These are phyloP conservation scores for Boletellus emodensis DNA, from an alignment of 768 basidiomycete species.

Conservation along the genomic window DNA sequence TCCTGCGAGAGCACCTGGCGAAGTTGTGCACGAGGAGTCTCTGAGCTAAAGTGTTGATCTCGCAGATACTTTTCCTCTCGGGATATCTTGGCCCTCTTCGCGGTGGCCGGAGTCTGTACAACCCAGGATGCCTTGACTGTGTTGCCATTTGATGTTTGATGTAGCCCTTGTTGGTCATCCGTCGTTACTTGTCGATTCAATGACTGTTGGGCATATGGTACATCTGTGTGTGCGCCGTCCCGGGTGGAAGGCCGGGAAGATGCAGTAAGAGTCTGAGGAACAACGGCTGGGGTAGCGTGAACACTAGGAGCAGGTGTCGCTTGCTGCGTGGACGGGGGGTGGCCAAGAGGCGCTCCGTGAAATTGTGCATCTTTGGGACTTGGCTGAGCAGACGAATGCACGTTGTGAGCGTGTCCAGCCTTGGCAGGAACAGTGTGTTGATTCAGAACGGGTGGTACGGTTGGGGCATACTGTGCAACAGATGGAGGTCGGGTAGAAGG, in stretches of 20 bases:
- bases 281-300: conserved; percentile 21
- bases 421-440: conserved; percentile 17
- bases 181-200: conserved; percentile 9
- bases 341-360: conserved; percentile 10
- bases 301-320: conserved; percentile 15
- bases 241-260: conserved; percentile 30
- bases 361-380: conserved; percentile 23
- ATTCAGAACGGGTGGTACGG: conserved; percentile 5
- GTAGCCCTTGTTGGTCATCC: conserved; percentile 11
- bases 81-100: conserved; percentile 16
- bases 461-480: conserved; percentile 7
- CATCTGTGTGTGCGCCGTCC: conserved; percentile 14
- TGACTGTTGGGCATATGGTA: conserved; percentile 3
- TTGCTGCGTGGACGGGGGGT: conserved; percentile 13
- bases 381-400: conserved; percentile 18
- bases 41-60: conserved; percentile 14
- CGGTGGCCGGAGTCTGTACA: conserved; percentile 27
- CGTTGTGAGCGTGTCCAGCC: conserved; percentile 8
- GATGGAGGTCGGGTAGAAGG: conserved; percentile 26
- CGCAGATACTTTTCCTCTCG: conserved; percentile 30
- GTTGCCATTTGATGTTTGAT: conserved; percentile 14
- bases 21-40: conserved; percentile 26
- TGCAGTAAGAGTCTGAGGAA: conserved; percentile 15
- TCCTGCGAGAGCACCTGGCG: conserved; percentile 34
- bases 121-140: conserved; percentile 32